These are phyloP conservation scores for Isoetes taiwanensis DNA, from an alignment of 75 land plant species.

Conservation along the genomic window DNA sequence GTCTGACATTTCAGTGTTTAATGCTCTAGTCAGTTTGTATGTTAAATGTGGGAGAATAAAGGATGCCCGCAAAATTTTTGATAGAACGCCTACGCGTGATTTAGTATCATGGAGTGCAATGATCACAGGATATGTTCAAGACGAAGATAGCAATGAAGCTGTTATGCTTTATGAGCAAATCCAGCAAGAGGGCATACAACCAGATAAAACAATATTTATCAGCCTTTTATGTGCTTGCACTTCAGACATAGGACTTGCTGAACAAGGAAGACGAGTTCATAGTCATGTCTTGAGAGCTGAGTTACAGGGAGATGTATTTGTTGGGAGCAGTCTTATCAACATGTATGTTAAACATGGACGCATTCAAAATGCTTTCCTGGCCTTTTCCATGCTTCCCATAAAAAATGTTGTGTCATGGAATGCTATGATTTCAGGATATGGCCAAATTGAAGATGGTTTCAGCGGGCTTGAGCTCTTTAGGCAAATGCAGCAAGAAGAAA, in stretches of 20 bases:
- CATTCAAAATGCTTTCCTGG: not conserved
- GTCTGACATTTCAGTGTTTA: constrained; percentile 13
- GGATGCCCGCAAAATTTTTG: constrained; percentile 16
- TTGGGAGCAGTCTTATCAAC: not conserved
- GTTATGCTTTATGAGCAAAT: not conserved
- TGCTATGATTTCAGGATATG: constrained; percentile 1
- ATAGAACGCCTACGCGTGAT: constrained; percentile 6
- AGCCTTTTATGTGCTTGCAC: not conserved
- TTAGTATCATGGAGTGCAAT: constrained; percentile 12
- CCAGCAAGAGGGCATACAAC: constrained; percentile 1
- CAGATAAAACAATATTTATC: not conserved
- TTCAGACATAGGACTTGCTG: no score
- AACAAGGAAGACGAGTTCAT: no score
- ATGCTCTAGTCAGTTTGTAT: constrained; percentile 27
- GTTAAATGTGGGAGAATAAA: constrained; percentile 24
- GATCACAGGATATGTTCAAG: not conserved
- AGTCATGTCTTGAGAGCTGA: no score
- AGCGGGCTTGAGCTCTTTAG: constrained; percentile 15
- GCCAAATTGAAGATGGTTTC: not conserved
- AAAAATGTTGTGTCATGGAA: constrained; percentile 11
- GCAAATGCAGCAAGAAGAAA: constrained; percentile 32
- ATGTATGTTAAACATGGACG: constrained; percentile 16
- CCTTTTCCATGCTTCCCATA: not conserved
- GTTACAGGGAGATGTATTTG: no score
- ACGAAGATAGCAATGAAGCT: not conserved